These are phyloP conservation scores for Clitopilus hobsonii DNA, from an alignment of 768 basidiomycete species.

Conservation along the genomic window DNA sequence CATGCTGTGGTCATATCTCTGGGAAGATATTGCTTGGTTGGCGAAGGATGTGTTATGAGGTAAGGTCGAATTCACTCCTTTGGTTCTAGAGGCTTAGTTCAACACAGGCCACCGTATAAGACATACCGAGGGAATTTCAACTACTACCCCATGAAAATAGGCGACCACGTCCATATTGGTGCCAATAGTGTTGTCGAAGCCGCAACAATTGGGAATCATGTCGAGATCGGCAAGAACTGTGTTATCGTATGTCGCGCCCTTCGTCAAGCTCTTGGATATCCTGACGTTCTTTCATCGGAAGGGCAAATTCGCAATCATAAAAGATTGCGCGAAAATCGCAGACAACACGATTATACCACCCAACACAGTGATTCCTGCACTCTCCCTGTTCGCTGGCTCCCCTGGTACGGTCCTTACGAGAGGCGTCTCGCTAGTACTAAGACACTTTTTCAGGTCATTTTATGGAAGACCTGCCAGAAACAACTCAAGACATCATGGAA, in stretches of 20 bases:
- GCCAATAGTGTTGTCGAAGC: slow-evolving; percentile 89
- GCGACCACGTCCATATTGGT: slow-evolving; percentile 93
- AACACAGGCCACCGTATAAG: slow-evolving; percentile 74
- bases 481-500: slow-evolving; percentile 90
- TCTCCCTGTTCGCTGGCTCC: slow-evolving; percentile 73
- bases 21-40: slow-evolving; percentile 89
- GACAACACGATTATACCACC: slow-evolving; percentile 89
- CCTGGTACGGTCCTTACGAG: too few relatives aligned
- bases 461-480: slow-evolving; percentile 83
- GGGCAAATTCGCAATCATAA: slow-evolving; percentile 97
- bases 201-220: slow-evolving; percentile 89
- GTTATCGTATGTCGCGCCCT: slow-evolving; percentile 64
- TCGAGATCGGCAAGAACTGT: slow-evolving; percentile 93
- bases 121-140: slow-evolving; percentile 90
- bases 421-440: too few relatives aligned
- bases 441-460: slow-evolving; percentile 77
- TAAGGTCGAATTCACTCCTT: slow-evolving; percentile 18
- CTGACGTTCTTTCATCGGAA: slow-evolving; percentile 22
- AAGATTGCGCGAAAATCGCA: slow-evolving; percentile 87
- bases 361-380: slow-evolving; percentile 87
- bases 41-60: slow-evolving; percentile 88
- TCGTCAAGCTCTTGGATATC: neutral
- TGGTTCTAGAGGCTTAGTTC: neutral
- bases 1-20: slow-evolving; percentile 93
- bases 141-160: slow-evolving; percentile 97